Conservation (phyloP, 768 basidiomycete genomes). For the Pisolithus tinctorius region DNA sequence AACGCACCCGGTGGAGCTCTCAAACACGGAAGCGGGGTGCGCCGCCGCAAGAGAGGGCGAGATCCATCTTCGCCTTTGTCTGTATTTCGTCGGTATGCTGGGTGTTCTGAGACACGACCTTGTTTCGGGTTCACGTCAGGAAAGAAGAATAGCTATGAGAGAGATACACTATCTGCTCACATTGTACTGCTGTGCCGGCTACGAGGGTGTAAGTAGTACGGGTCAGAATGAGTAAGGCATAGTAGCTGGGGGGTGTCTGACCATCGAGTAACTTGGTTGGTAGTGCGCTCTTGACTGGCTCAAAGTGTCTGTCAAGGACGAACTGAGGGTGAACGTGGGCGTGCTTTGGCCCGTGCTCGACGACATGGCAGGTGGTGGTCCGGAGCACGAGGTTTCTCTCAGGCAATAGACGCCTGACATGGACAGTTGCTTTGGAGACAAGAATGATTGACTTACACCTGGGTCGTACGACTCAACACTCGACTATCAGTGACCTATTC, state of each 20-base stretch:
- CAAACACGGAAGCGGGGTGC: conserved; percentile 75
- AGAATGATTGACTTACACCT: no score
- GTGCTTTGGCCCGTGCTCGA: conserved; percentile 41
- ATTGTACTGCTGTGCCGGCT: conserved; percentile 61
- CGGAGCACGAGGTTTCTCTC: neutral
- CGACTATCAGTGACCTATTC: no score
- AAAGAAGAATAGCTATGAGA: conserved; percentile 5
- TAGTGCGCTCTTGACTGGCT: conserved; percentile 72
- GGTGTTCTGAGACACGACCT: conserved; percentile 42
- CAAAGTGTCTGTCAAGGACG: conserved; percentile 60
- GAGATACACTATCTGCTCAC: conserved; percentile 21
- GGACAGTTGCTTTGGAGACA: no score
- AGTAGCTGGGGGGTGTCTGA: conserved; percentile 24
- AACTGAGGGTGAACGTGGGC: conserved; percentile 37
- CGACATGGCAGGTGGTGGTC: conserved; percentile 10
- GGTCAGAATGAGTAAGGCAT: neutral
- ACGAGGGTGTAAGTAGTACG: neutral
- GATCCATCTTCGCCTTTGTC: conserved; percentile 77
- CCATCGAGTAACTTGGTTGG: conserved; percentile 78
- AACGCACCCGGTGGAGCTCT: conserved; percentile 40
- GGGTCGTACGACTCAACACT: no score
- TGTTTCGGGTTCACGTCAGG: neutral
- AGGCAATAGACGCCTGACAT: no score
- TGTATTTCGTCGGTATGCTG: conserved; percentile 69
- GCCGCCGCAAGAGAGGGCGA: conserved; percentile 54